Evolutionary conservation across 441 rosid genomes (phyloP), one percentile per base, ranked within the genome.

Genomic region (Cnidoscolus chayamansa): DNA sequence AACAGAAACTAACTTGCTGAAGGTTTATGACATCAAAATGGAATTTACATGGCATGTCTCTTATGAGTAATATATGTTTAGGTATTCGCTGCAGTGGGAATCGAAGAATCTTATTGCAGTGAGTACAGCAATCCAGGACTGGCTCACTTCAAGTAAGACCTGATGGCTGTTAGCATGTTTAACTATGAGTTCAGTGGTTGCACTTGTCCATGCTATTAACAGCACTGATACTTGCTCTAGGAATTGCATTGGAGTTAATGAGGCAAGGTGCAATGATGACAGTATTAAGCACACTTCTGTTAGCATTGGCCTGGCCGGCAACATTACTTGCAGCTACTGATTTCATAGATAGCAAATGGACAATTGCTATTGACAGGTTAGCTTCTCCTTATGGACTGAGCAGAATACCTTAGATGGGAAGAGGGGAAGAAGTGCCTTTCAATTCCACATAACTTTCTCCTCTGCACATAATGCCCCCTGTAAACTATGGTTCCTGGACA

Each of bases 41-140:
- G 54, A 62, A 72, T 58, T 53, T 16, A 56, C 30, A 25, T 50
- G 65, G 32, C 19, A 58, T 49, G 15, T 47, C 65, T 59, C 73
- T 54, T 35, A 57, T 54, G 49, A 60, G 51, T 49, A 19, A 47
- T 55, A 49, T 63, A 54, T 32, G 40, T 78, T 75, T 80, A 94
- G 98, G 89, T 92, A 90, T 83, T 95, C 82, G 43, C 83, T 92
- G 84, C 95, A 84, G 79, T 92, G 98, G 97, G 98, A 94, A 84
- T 87, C 98, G 49, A 81, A 83, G 77, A 85, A 87, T 80, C 85
- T 94, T 73, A 89, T 92, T 80, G 88, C 91, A 76, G 89, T 94
- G 79, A 94, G 98, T 89, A 90, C 94, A 47, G 92, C 96, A 32
- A 87, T 94, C 78, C 97, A 84, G 81, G 98, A 94, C 81, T 94